A percentile compares a stretch with the other conserved stretches of the same genome.
Conservation (phyloP, 2,329 filamentous ascomycete genomes). For the Fusarium lyarnte region DNA sequence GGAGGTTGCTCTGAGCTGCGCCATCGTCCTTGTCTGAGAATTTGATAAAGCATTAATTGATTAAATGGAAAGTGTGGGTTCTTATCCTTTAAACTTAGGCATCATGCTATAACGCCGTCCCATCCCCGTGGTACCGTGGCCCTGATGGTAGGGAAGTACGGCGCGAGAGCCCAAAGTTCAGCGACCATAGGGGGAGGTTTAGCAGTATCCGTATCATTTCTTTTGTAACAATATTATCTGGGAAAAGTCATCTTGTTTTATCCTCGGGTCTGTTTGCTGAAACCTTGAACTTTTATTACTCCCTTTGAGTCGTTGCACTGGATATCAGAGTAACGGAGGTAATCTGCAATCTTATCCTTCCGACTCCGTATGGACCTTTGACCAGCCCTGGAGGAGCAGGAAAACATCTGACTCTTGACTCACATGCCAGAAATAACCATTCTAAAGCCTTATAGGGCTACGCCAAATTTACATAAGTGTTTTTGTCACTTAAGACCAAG, state of each 20-base stretch:
- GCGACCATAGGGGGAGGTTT: too few species aligned
- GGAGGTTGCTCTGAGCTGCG: not conserved
- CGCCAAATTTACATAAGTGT: not conserved
- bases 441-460: too few species aligned
- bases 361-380: not conserved
- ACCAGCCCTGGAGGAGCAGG: not conserved
- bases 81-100: not conserved
- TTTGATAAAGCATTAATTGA: too few species aligned
- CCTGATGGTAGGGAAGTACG: not conserved
- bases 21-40: not conserved
- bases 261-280: not conserved
- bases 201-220: not conserved
- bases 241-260: not conserved
- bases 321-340: not conserved
- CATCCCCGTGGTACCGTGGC: not conserved
- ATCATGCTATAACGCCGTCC: not conserved
- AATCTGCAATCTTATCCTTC: not conserved
- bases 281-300: not conserved
- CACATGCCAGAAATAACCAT: accelerated
- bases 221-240: not conserved
- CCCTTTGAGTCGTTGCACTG: not conserved
- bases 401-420: not conserved
- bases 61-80: accelerated
- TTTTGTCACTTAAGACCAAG: not conserved
- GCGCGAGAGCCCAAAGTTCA: not conserved